Evolutionary conservation across 805 yeast species (phyloP), one percentile per base, ranked within the genome.

Genomic region (Limtongia smithiae): DNA sequence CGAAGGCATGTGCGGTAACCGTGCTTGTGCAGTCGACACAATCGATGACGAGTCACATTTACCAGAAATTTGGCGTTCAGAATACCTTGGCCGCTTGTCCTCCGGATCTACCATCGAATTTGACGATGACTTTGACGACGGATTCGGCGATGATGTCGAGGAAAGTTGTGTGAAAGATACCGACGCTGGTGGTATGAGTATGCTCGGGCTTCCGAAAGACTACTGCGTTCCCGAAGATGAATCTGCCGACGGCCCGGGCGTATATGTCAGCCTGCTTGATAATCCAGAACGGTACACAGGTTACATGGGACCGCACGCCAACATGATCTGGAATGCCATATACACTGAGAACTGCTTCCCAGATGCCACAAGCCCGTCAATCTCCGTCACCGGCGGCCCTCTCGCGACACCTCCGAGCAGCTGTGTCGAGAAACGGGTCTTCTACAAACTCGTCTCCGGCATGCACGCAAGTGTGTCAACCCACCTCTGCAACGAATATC

Each of bases 241-340:
- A 15, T 51, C 67, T 20, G 37, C 40, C 30, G 64, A 60, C 3
- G 60, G 62, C 7, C 63, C 63, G 1, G 74, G 74, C 11, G 96
- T 88, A 1, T 83, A 83, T 60, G 95, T 93, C 25, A 88, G 90
- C 62, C 75, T 93, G 48, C 73, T 83, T 18, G 86, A 85, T 46
- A 94, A 94, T 63, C 96, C 96, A 0, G 99, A 93, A 68, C 75
- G 97, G 62, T 93, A 86, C 70, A 94, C 98, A 0, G 98, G 98
- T 0, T 93, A 93, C 63, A 85, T 89, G 28, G 98, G 98, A 27
- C 80, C 82, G 43, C 96, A 93, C 62, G 87, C 96, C 20, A 80
- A 83, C 58, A 88, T 84, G 64, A 87, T 93, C 40, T 93, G 99
- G 99, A 74, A 80, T 35, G 87, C 94, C 57, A 89, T 93, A 25